Evolutionary conservation across 176 grass and related monocot genomes (phyloP), one percentile per base, ranked within the genome.

Genomic region (Tillandsia fasciculata): DNA sequence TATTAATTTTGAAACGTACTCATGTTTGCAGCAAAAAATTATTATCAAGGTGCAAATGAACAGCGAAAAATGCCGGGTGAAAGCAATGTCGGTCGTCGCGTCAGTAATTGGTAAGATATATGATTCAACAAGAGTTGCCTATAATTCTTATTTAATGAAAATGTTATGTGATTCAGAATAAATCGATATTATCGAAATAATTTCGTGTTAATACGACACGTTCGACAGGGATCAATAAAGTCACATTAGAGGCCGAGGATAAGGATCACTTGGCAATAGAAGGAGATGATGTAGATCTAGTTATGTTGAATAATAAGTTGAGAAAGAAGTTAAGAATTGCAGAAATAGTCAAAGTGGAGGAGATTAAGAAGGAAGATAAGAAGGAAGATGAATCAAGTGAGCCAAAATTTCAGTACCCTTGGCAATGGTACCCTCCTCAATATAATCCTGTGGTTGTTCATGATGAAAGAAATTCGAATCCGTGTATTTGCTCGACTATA

Each of bases 1-100:
- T n/a, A n/a, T n/a, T n/a, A n/a, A n/a, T n/a, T n/a, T n/a, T n/a
- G n/a, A n/a, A n/a, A n/a, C n/a, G n/a, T n/a, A n/a, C n/a, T n/a
- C 12, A n/a, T 50, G 15, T 18, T 66, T 56, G 82, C 84, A 91
- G 88, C 74, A 84, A 78, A 77, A 87, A 81, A 87, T 91, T 14
- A 67, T 87, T 2, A 84, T 91, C 61, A 78, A 59, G 71, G 18
- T 87, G 14, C 77, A 65, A 75, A 82, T 87, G 78, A 14, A 76
- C 13, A 74, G 68, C 67, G 80, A 87, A 10, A 83, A 65, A 52
- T 69, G 63, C 52, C 66, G 78, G 26, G 48, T 50, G 3, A 89
- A 73, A 17, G 78, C 86, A 3, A 84, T 82, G 82, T 48, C 65
- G 23, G 2, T 85, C 3, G 82, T 58, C 33, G 86, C 82, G 52